A percentile compares a stretch with the other conserved stretches of the same genome.
These are phyloP conservation scores for Irpex rosettiformis DNA, from an alignment of 1,284 basidiomycete species.

Conservation along the genomic window DNA sequence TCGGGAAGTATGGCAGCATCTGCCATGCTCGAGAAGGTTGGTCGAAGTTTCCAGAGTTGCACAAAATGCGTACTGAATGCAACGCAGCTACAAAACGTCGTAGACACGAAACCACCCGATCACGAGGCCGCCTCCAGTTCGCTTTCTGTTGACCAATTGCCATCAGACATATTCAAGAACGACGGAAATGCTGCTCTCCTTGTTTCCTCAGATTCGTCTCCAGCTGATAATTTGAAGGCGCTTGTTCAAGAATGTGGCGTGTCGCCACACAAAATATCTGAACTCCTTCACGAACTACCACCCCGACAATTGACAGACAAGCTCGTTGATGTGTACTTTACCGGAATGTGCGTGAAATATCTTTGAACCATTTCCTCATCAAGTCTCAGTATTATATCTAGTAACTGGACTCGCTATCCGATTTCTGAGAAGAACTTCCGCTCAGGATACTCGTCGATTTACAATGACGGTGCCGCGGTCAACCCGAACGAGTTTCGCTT, in stretches of 20 bases:
- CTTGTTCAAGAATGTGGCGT: slow-evolving; percentile 90
- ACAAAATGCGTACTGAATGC: background rate
- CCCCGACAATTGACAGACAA: slow-evolving; percentile 70
- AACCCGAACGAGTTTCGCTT: slow-evolving; percentile 86
- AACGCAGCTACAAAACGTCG: slow-evolving; percentile 58
- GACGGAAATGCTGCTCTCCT: slow-evolving; percentile 21
- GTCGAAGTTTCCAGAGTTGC: slow-evolving; percentile 7
- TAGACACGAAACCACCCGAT: slow-evolving; percentile 29
- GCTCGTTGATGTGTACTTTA: slow-evolving; percentile 75
- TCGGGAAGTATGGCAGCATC: slow-evolving; percentile 74
- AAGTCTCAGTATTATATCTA: slow-evolving; percentile 28
- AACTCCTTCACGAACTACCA: slow-evolving; percentile 86
- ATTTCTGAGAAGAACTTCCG: slow-evolving; percentile 87
- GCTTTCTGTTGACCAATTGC: slow-evolving; percentile 19
- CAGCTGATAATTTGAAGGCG: slow-evolving; percentile 75
- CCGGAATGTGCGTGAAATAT: slow-evolving; percentile 55
- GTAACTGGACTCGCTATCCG: slow-evolving; percentile 95
- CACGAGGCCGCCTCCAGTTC: slow-evolving; percentile 13
- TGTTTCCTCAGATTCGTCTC: slow-evolving; percentile 56
- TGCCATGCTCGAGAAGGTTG: slow-evolving; percentile 74
- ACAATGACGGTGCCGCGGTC: slow-evolving; percentile 67
- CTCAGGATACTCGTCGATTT: slow-evolving; percentile 75
- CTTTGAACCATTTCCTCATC: slow-evolving; percentile 4
- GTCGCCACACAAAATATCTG: slow-evolving; percentile 82
- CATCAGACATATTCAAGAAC: slow-evolving; percentile 21